Percentiles rank a stretch among this genome's conserved stretches.
Evolutionary conservation across 306 rosid species (phyloP).

Genomic region (Quercus aquifolioides): DNA sequence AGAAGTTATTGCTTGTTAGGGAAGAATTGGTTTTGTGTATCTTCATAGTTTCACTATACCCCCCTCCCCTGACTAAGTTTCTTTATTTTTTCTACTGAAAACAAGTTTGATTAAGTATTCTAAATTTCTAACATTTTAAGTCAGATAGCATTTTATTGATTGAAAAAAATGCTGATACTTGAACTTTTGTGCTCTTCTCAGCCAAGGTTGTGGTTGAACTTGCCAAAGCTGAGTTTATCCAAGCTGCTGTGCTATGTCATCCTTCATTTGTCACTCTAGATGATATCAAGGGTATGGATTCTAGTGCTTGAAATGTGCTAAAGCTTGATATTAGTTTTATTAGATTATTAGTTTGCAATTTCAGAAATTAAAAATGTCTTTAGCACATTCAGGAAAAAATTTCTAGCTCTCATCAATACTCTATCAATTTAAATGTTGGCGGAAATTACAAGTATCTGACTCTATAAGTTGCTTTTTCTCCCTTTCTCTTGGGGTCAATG

Average conservation of each 20-base stretch:
- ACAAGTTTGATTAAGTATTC: background rate
- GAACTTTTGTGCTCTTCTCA: constrained; percentile 5
- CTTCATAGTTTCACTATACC: background rate
- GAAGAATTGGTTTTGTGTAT: background rate
- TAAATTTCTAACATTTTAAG: background rate
- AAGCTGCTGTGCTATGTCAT: constrained; percentile 63
- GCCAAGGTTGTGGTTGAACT: constrained; percentile 79
- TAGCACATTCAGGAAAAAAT: background rate
- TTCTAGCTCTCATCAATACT: background rate
- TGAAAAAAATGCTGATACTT: background rate
- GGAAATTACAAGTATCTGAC: background rate
- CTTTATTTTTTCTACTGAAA: too few relatives aligned
- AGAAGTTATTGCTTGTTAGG: too few relatives aligned
- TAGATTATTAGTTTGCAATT: background rate
- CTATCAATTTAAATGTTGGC: background rate
- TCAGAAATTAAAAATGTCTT: background rate
- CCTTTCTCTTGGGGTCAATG: background rate
- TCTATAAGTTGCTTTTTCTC: background rate
- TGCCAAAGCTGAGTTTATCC: constrained; percentile 36
- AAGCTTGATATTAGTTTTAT: background rate
- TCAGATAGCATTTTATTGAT: background rate
- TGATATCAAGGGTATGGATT: constrained; percentile 59
- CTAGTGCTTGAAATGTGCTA: background rate
- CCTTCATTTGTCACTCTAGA: constrained; percentile 65
- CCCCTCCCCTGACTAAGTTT: too few relatives aligned